Evolutionary conservation across 805 yeast species (phyloP).

Genomic region (Sugiyamaella mastotermitis): DNA sequence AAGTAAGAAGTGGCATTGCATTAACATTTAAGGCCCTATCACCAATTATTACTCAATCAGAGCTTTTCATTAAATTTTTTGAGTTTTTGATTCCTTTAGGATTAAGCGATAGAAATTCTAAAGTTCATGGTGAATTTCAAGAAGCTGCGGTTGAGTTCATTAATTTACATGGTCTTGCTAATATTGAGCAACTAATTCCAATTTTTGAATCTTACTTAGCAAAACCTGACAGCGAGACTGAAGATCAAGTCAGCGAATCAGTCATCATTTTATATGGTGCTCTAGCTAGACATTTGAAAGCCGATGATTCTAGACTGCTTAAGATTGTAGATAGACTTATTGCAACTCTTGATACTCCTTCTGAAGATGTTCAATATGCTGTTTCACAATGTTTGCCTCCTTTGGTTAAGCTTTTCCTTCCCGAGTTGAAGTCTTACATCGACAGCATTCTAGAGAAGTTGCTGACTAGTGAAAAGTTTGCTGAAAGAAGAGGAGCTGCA

Average conservation of each 20-base stretch:
- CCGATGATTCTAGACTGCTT: conserved; percentile 57
- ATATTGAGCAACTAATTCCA: conserved; percentile 71
- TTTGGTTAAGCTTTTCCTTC: conserved; percentile 48
- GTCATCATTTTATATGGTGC: conserved; percentile 86
- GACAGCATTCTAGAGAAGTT: conserved; percentile 55
- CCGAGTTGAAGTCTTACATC: conserved; percentile 46
- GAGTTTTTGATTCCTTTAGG: conserved; percentile 47
- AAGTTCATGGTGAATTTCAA: conserved; percentile 76
- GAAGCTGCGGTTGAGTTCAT: conserved; percentile 82
- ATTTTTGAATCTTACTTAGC: conserved; percentile 61
- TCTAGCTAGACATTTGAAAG: conserved; percentile 74
- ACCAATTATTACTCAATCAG: conserved; percentile 34
- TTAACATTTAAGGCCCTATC: conserved; percentile 54
- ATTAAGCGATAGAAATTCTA: conserved; percentile 66
- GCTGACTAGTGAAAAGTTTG: conserved; percentile 43
- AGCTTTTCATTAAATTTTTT: conserved; percentile 49
- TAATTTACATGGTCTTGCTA: conserved; percentile 46
- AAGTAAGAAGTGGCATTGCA: conserved; percentile 77
- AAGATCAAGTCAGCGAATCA: conserved; percentile 66
- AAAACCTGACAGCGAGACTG: conserved; percentile 37
- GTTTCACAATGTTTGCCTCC: conserved; percentile 84
- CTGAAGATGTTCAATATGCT: conserved; percentile 85
- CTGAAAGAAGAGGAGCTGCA: conserved; percentile 85
- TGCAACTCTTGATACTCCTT: conserved; percentile 74
- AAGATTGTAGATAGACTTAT: conserved; percentile 64